Evolutionary conservation across 2,329 filamentous ascomycete genomes (phyloP).

Genomic region (Hortaea sp.): DNA sequence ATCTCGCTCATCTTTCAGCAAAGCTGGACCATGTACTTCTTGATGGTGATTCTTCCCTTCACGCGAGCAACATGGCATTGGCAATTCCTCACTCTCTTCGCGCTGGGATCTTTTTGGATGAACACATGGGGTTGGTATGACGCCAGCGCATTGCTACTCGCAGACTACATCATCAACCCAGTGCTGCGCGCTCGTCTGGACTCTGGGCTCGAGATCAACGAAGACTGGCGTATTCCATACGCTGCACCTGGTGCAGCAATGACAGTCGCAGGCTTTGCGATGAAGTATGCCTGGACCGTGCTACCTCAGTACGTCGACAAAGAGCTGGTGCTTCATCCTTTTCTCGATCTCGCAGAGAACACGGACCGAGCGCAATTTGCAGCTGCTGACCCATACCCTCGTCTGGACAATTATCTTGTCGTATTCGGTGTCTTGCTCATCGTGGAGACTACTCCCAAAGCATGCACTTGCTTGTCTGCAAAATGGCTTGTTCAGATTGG

Average conservation of each 20-base stretch:
- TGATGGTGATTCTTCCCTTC: conserved; percentile 38
- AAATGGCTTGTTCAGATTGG: conserved; percentile 16
- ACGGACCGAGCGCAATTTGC: conserved; percentile 8
- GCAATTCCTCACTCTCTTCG: conserved; percentile 20
- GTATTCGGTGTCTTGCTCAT: conserved; percentile 17
- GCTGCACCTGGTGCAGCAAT: conserved; percentile 6
- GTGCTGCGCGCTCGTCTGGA: conserved; percentile 11
- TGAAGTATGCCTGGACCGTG: conserved; percentile 19
- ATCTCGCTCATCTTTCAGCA: conserved; percentile 37
- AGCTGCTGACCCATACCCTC: conserved; percentile 15
- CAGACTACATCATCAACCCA: conserved; percentile 14
- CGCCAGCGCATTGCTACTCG: conserved; percentile 17
- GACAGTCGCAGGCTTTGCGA: conserved; percentile 10
- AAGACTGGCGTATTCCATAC: conserved; percentile 13
- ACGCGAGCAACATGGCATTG: conserved; percentile 33
- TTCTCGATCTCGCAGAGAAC: conserved; percentile 15
- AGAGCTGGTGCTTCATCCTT: conserved; percentile 19
- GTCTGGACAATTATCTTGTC: conserved; percentile 21
- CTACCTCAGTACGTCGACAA: conserved; percentile 17
- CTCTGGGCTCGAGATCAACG: conserved; percentile 11
- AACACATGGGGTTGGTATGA: conserved; percentile 22
- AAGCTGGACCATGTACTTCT: conserved; percentile 34
- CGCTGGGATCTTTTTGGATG: conserved; percentile 22
- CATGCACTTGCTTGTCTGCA: conserved; percentile 14
- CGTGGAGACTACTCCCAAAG: conserved; percentile 10